phyloP scores from a whole-genome alignment of 1,139 yeast genomes.

The Yamadazyma triangularis region DNA sequence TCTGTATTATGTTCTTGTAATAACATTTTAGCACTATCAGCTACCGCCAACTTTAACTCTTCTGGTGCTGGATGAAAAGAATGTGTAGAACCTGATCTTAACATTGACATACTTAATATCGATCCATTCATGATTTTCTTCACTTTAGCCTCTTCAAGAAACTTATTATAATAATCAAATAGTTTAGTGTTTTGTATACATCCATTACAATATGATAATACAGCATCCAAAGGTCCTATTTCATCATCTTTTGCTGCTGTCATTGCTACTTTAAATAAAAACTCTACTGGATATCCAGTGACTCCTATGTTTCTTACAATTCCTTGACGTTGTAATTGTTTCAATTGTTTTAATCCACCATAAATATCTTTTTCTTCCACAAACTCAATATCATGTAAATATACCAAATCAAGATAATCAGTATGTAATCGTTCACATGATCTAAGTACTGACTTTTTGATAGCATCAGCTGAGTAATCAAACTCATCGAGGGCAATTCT shows the following conservation, averaged over 20 bases:
- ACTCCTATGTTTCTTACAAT: conserved; percentile 64
- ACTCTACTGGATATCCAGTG: conserved; percentile 83
- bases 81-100: conserved; percentile 64
- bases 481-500: conserved; percentile 63
- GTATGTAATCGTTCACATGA: conserved; percentile 66
- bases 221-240: conserved; percentile 60
- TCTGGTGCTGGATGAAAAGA: conserved; percentile 76
- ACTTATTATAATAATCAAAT: conserved; percentile 43
- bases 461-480: conserved; percentile 62
- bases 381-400: conserved; percentile 88
- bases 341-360: conserved; percentile 61
- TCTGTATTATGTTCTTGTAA: conserved; percentile 44
- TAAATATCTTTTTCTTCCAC: conserved; percentile 50
- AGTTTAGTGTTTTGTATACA: conserved; percentile 75
- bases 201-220: conserved; percentile 77
- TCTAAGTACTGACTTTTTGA: conserved; percentile 59
- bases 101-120: conserved; percentile 81
- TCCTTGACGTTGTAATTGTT: conserved; percentile 60
- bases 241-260: conserved; percentile 24
- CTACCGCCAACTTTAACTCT: conserved; percentile 54
- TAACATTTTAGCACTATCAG: conserved; percentile 46
- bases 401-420: conserved; percentile 69
- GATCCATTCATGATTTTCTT: conserved; percentile 70
- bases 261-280: conserved; percentile 48
- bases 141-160: conserved; percentile 52